Evolutionary conservation across 192 early-diverging fungal genomes (phyloP).

Genomic region (Coemansia reversa): DNA sequence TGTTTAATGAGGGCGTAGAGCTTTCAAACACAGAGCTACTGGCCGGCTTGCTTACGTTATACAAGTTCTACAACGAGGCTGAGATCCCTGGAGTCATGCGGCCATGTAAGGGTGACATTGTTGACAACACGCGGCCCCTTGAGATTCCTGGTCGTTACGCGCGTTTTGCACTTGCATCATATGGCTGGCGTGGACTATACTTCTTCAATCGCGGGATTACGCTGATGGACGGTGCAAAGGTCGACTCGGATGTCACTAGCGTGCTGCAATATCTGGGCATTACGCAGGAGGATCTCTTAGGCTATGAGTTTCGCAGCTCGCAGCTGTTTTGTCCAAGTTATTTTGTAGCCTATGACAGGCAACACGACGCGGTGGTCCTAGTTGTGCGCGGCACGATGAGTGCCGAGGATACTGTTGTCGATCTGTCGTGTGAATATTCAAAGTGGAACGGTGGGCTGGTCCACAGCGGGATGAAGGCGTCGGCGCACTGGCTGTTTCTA

Average conservation of each 20-base stretch:
- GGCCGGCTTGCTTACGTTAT: conserved; percentile 62
- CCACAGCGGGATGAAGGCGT: conserved; percentile 73
- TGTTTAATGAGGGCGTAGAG: conserved; percentile 71
- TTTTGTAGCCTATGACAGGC: conserved; percentile 66
- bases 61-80: conserved; percentile 61
- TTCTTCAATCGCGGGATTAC: conserved; percentile 71
- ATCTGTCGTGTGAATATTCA: conserved; percentile 74
- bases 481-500: conserved; percentile 71
- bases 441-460: conserved; percentile 76
- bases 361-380: conserved; percentile 63
- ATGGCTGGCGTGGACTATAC: conserved; percentile 73
- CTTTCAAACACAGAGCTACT: conserved; percentile 64
- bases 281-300: conserved; percentile 62
- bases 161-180: conserved; percentile 61
- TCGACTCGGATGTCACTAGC: conserved; percentile 64
- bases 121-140: conserved; percentile 41
- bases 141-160: conserved; percentile 59
- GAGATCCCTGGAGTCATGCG: conserved; percentile 40
- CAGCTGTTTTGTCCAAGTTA: conserved; percentile 70
- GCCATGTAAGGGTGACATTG: conserved; percentile 33
- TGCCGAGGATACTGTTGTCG: conserved; percentile 70
- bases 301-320: conserved; percentile 64
- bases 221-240: conserved; percentile 64
- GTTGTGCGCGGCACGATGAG: conserved; percentile 74
- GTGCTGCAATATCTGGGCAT: conserved; percentile 65